A percentile compares a stretch with the other conserved stretches of the same genome.
These are phyloP conservation scores for Mortierella sp. DNA, from an alignment of 371 early-diverging fungal genomes.

Conservation along the genomic window DNA sequence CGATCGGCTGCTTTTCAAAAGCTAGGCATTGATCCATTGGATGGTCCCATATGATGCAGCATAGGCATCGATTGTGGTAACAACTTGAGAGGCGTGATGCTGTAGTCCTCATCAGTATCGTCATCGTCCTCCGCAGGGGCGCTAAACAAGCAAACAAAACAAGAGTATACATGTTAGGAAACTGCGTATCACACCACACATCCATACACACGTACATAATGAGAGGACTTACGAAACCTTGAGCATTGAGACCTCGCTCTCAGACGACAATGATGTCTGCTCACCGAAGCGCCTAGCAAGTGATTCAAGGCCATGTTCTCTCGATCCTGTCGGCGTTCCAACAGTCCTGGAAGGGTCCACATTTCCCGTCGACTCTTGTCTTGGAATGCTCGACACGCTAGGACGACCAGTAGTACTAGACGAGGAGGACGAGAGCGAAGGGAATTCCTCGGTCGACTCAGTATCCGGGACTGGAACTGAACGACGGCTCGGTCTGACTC, in stretches of 20 bases:
- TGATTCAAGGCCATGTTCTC: conserved; percentile 67
- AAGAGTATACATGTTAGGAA: too few species aligned
- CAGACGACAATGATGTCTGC: conserved; percentile 48
- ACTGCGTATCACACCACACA: too few species aligned
- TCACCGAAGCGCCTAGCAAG: conserved; percentile 59
- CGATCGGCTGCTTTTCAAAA: too few species aligned
- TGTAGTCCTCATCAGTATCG: conserved; percentile 38
- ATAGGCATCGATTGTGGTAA: conserved; percentile 55
- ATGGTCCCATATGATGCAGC: conserved; percentile 24
- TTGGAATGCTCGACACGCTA: too few species aligned
- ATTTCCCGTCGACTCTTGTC: too few species aligned
- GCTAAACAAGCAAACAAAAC: background rate
- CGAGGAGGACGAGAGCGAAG: too few species aligned
- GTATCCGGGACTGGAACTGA: too few species aligned
- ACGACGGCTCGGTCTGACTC: too few species aligned
- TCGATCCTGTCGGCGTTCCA: conserved; percentile 60
- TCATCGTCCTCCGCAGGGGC: conserved; percentile 61
- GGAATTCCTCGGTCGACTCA: too few species aligned
- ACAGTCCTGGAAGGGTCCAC: conserved; percentile 71
- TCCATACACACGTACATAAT: conserved; percentile 38
- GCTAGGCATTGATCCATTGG: too few species aligned
- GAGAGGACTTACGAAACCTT: too few species aligned
- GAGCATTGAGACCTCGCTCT: conserved; percentile 50
- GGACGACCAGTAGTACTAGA: too few species aligned
- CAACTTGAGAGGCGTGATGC: conserved; percentile 57